Evolutionary conservation across 1,284 basidiomycete species (phyloP), one percentile per base, ranked within the genome.

Genomic region (Apiotrichum veenhuisii): DNA sequence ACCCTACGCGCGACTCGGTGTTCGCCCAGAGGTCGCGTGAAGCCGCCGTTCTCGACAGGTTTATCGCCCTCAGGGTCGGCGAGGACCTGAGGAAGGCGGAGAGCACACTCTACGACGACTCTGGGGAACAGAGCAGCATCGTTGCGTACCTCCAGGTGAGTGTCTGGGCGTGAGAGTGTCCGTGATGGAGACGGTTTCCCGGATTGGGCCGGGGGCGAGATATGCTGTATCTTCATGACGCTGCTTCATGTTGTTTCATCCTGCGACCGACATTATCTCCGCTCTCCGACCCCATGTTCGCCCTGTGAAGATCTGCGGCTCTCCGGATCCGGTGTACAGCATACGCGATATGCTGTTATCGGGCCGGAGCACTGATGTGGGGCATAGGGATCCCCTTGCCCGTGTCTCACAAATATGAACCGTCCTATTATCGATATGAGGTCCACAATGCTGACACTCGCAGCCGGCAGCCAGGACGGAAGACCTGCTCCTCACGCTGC

Each of bases 1-100:
- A 52, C 22, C 22, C 37, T 43, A 47, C 50, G 0, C 18, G 45
- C 5, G 45, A 26, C 11, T 59, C 64, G 17, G 69, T 71, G 27
- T 75, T 76, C 60, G 44, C 59, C 30, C 52, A 59, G 33, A 47
- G 70, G 23, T 53, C 61, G 18, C 58, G 73, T 27, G 74, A 75
- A 52, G 65, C 72, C 42, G 64, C 70, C 3, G 63, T 74, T 1
- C 66, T 74, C 27, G 74, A 76, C 65, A 52, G 70, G 26, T 76
- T 71, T 57, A 70, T 76, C 33, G 74, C 73, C 10, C 53, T 72
- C 10, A 57, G 64, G 12, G 58, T 74, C 0, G 74, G 74, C 3
- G 64, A 69, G 40, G 68, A 71, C 30, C 52, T 73, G 23, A 58
- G 74, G 12, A 46, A 44, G 36, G 64, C 65, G 5, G 74, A 76